phyloP scores from a whole-genome alignment of 768 basidiomycete species.

The Phallus indusiatus region DNA sequence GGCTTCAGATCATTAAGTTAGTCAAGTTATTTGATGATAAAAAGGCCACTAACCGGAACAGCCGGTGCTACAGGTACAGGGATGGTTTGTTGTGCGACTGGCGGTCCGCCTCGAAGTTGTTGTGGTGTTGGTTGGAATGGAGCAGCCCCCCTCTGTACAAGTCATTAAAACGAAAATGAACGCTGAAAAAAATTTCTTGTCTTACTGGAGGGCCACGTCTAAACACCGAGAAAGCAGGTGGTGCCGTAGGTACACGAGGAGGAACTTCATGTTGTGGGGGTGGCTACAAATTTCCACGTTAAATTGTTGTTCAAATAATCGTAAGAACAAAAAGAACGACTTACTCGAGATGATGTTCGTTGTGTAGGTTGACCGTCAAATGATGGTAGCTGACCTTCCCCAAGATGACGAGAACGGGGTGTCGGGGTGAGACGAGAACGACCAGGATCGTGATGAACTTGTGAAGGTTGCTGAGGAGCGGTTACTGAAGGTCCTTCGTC shows the following conservation, averaged over 20 bases:
- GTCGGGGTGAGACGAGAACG: background rate
- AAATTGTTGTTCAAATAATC: background rate
- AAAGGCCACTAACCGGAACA: background rate
- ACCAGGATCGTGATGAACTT: conserved; percentile 4
- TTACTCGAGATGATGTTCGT: background rate
- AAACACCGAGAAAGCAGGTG: background rate
- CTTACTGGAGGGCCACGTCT: background rate
- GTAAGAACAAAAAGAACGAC: background rate
- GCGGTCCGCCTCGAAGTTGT: background rate
- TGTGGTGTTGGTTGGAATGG: background rate
- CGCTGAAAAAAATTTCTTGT: background rate
- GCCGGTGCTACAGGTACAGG: background rate
- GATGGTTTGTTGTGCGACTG: background rate
- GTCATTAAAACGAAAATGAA: background rate
- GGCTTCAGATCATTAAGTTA: background rate
- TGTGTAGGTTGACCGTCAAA: no score
- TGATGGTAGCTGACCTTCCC: background rate
- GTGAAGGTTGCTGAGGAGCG: background rate
- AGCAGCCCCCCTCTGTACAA: background rate
- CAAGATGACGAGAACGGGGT: background rate
- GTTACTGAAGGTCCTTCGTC: background rate
- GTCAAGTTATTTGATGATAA: background rate
- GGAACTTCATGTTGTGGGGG: conserved; percentile 2
- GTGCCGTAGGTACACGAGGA: conserved; percentile 2
- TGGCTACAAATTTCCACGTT: background rate